A percentile compares a stretch with the other conserved stretches of the same genome.
These are phyloP conservation scores for Saccharum hybrid DNA, from an alignment of 202 grass and related monocot species.

Conservation along the genomic window DNA sequence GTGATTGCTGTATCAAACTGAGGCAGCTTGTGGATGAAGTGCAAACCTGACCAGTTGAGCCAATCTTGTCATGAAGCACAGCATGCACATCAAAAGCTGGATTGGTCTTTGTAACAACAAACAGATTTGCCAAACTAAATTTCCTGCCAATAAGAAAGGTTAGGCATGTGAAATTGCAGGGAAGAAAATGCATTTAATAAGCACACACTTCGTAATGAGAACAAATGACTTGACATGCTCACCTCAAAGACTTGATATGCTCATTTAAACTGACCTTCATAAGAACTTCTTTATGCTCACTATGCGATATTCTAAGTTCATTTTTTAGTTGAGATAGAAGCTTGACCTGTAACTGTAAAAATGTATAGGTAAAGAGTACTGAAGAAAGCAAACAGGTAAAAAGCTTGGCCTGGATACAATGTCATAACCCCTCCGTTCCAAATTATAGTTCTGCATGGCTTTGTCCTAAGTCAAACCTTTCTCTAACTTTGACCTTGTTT, in stretches of 20 bases:
- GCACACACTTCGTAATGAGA: constrained; percentile 4
- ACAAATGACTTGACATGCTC: constrained; percentile 24
- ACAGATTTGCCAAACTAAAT: constrained; percentile 35
- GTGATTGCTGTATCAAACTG: constrained; percentile 29
- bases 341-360: constrained; percentile 57
- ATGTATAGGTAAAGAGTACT: constrained; percentile 36
- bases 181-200: constrained; percentile 28
- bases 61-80: constrained; percentile 39
- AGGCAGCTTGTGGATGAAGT: constrained; percentile 40
- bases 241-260: constrained; percentile 68
- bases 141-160: constrained; percentile 50
- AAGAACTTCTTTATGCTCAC: constrained; percentile 72
- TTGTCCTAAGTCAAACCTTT: not conserved
- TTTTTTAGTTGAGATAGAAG: constrained; percentile 67
- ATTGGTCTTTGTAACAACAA: constrained; percentile 27
- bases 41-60: constrained; percentile 21
- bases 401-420: not conserved
- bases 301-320: constrained; percentile 67
- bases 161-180: constrained; percentile 24
- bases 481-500: not conserved
- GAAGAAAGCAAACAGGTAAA: constrained; percentile 17
- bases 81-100: constrained; percentile 33
- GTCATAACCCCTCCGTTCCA: not conserved
- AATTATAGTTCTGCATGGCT: not conserved
- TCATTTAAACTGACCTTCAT: constrained; percentile 59